Evolutionary conservation across 352 stramenopile species (phyloP).

Genomic region (Lagenidium giganteum): DNA sequence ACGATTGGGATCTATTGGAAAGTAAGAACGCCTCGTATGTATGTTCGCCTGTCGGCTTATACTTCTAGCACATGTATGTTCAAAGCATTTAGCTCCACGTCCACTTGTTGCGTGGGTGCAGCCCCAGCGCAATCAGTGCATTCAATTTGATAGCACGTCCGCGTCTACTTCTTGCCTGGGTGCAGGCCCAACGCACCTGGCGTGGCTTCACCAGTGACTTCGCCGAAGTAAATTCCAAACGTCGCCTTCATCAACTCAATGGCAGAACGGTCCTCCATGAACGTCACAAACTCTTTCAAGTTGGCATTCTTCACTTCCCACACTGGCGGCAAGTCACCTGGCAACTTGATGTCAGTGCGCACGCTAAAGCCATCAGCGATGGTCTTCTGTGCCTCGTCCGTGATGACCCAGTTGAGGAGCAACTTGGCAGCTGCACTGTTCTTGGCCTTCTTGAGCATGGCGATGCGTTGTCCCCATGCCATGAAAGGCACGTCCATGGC

Average conservation of each 20-base stretch:
- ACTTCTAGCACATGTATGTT: too few relatives aligned
- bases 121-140: too few relatives aligned
- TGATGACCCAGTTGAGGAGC: slow-evolving; percentile 49
- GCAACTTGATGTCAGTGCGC: slow-evolving; percentile 30
- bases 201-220: slow-evolving; percentile 36
- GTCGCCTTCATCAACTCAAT: slow-evolving; percentile 34
- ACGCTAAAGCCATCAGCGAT: slow-evolving; percentile 17
- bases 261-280: slow-evolving; percentile 42
- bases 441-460: slow-evolving; percentile 51
- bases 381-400: slow-evolving; percentile 26
- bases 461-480: slow-evolving; percentile 43
- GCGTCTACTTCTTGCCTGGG: too few relatives aligned
- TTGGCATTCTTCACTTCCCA: slow-evolving; percentile 33
- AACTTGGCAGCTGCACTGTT: slow-evolving; percentile 47
- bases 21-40: too few relatives aligned
- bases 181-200: slow-evolving; percentile 31
- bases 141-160: too few relatives aligned
- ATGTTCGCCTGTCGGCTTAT: too few relatives aligned
- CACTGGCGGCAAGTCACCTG: slow-evolving; percentile 14
- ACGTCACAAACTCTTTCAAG: slow-evolving; percentile 25
- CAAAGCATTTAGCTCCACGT: too few relatives aligned
- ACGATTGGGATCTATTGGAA: too few relatives aligned
- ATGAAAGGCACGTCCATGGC: slow-evolving; percentile 30
- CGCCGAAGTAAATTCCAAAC: slow-evolving; percentile 50
- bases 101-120: too few relatives aligned